Evolutionary conservation across 2,329 filamentous ascomycete species (phyloP), one percentile per base, ranked within the genome.

Genomic region (Claviceps quebecensis): DNA sequence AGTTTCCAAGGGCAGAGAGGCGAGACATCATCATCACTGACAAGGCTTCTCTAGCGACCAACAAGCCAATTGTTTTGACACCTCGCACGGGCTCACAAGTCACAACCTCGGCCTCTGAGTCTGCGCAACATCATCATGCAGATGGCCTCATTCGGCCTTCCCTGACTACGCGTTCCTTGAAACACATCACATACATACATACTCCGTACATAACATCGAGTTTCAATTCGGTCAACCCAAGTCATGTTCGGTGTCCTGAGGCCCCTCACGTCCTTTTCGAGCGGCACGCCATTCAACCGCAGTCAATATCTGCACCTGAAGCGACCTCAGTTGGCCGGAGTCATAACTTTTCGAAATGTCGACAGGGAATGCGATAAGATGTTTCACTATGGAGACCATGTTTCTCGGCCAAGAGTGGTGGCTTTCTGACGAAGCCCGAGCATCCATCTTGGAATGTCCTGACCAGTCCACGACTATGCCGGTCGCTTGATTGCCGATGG

Each of bases 11-110:
- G 26, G 26, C 26, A 29, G 8, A 29, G 37, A 49, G 44, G 51
- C 51, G 47, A 49, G 47, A 49, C 51, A 52, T 49, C 26, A 49
- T 52, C 46, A 45, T 44, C 34, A 29, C 26, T 29, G 26, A 29
- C 26, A 29, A 29, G 8, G 26, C 26, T 34, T 45, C 34, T 49
- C 45, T 29, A 45, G 40, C 48, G 38, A 17, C 48, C 19, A 17
- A 29, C 19, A 45, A 34, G 29, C 40, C 48, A 40, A 45, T 19
- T 40, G 37, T 41, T 41, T 45, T 26, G 26, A 49, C 48, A 19
- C 17, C 40, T 38, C 14, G 40, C 40, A 45, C 17, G 38, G 29
- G 34, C 39, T 38, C 14, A 29, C 29, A 16, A 39, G 26, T 38
- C 14, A 29, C 29, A 16, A 39, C 17, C 39, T 36, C 47, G n/a